Conservation (phyloP, 495 filamentous ascomycete species). For the Podospora pseudocomata region DNA sequence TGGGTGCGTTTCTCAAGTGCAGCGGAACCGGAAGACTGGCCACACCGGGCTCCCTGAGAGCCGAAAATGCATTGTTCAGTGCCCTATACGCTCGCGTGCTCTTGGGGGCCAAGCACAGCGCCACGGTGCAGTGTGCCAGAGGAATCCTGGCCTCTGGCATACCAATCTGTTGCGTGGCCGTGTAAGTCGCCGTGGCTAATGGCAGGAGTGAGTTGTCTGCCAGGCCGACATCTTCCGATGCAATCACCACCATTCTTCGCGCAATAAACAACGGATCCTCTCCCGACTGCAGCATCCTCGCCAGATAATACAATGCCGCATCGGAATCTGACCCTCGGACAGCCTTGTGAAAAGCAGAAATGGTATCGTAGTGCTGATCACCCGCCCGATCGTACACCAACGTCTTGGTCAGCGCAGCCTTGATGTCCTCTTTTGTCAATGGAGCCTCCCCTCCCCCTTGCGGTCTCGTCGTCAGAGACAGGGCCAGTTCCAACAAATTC, state of each 20-base stretch:
- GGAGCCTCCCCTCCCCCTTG: conserved; percentile 21
- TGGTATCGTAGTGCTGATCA: conserved; percentile 94
- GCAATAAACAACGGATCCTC: conserved; percentile 94
- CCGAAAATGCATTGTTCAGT: conserved; percentile 70
- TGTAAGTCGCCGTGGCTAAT: conserved; percentile 78
- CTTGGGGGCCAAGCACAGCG: conserved; percentile 78
- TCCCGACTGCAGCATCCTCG: conserved; percentile 92
- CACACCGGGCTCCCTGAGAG: conserved; percentile 71
- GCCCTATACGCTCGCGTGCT: conserved; percentile 81
- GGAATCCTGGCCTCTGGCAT: conserved; percentile 94
- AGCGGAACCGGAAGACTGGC: conserved; percentile 76
- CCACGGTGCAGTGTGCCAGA: conserved; percentile 80
- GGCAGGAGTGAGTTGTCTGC: conserved; percentile 83
- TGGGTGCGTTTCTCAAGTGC: conserved; percentile 89
- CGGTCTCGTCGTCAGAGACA: conserved; percentile 49
- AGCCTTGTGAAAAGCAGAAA: conserved; percentile 95
- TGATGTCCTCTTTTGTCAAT: conserved; percentile 64
- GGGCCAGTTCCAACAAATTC: conserved; percentile 84
- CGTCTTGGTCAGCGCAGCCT: conserved; percentile 77
- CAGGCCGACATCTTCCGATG: conserved; percentile 87
- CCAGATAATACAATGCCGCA: conserved; percentile 87
- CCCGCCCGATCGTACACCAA: conserved; percentile 92
- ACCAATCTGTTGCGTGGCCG: conserved; percentile 83
- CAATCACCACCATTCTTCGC: conserved; percentile 84
- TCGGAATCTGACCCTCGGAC: conserved; percentile 83